Evolutionary conservation across 208 protist species (phyloP), one percentile per base, ranked within the genome.

Genomic region (Angomonas ambiguus): DNA sequence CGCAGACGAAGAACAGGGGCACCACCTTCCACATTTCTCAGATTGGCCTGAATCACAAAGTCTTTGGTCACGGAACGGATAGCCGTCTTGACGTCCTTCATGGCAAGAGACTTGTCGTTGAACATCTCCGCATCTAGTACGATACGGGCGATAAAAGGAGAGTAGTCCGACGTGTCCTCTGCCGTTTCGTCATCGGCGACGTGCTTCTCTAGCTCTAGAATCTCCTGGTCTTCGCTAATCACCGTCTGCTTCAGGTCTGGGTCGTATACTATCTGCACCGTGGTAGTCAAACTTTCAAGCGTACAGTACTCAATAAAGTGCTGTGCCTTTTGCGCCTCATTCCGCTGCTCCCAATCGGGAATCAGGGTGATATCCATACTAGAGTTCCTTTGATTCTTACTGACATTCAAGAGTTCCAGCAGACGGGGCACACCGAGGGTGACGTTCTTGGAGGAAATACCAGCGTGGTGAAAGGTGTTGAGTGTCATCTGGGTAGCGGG

Each of bases 401-500:
- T 94, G 27, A 99, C 90, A 71, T 99, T 99, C 62, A 99, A 98
- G 51, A 99, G 78, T 85, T 99, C 98, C 53, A 98, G 95, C 51
- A 99, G 85, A 28, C 99, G 96, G 24, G 99, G 99, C 30, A 99
- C 97, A 77, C 99, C 99, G 27, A 99, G 94, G 3, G 98, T 99
- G 24, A 99, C 98, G 80, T 99, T 99, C 82, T 99, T 99, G 51
- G 93, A 90, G 4, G 97, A 98, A 57, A 99, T 98, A 79, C 99
- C 99, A 34, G 99, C 99, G 77, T 97, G 99, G 87, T 99, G 99
- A 88, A 99, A 99, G 31, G 99, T 99, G 80, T 99, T 99, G 3
- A 99, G 89, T 10, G 99, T 99, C 99, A 99, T 99, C 82, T 99
- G 99, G 55, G 99, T 99, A 1, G 98, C 97, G 13, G 98, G 98